Evolutionary conservation across 345 rosid genomes (phyloP), one percentile per base, ranked within the genome.

Genomic region (Physaria fendleri): DNA sequence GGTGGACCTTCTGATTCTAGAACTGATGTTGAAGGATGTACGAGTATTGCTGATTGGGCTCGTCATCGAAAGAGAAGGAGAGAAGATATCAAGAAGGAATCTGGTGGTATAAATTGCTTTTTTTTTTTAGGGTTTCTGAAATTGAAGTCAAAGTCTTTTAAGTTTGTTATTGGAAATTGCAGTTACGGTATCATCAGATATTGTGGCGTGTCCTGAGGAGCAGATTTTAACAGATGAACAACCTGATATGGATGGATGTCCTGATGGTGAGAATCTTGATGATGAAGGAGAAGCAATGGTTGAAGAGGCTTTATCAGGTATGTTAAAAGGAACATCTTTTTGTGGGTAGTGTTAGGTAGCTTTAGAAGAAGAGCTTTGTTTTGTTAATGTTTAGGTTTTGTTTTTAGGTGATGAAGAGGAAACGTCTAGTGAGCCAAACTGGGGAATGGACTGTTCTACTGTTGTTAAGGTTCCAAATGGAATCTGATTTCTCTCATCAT

Each of bases 31-130:
- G 97, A 81, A 34, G 85, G 83, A 0, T 87, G 94, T 66, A 64
- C 81, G 35, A 89, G 83, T 59, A 73, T 93, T 33, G 82, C 86
- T 38, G 94, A 93, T 73, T 93, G 95, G 99, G 99, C 90, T 40
- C 79, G 92, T 5, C 82, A 83, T 61, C 85, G 95, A 8, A 87
- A 93, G 81, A 72, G 97, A 73, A 75, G 97, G 56, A 70, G 97
- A 50, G 99, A 87, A 33, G 97, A 93, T 66, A 70, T 79, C 60
- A 78, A 74, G 56, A 93, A 89, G 68, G 94, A 85, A 14, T 73
- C 65, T 24, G 83, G 93, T 88, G 51, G 27, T 33, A 12, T 21
- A 12, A 3, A 4, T n/a, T 53, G 6, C 3, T 21, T 34, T 3
- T 2, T 33, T 16, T 32, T 5, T 17, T 20, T 29, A 21, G 46